phyloP scores from a whole-genome alignment of 129 eudicot genomes.

The Erigeron canadensis region DNA sequence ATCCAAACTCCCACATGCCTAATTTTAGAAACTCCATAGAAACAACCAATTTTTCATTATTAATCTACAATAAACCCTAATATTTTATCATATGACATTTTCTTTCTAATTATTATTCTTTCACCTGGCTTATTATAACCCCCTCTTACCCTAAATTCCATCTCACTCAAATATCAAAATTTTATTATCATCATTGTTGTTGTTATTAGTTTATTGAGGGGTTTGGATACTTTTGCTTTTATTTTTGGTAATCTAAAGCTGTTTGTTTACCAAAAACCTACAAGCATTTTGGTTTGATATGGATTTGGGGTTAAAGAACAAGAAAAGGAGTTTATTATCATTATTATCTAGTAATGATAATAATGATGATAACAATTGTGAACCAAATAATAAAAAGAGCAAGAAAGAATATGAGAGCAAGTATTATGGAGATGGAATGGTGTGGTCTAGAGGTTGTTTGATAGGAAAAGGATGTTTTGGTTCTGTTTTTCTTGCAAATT shows the following conservation, averaged over 20 bases:
- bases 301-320: constrained; percentile 22
- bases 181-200: not conserved
- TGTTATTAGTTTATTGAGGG: not conserved
- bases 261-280: not conserved
- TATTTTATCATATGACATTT: not conserved
- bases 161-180: not conserved
- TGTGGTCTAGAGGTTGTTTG: constrained; percentile 68
- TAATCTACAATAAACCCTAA: constrained; percentile 8
- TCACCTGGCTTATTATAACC: constrained; percentile 11
- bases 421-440: constrained; percentile 74
- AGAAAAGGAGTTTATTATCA: constrained; percentile 18
- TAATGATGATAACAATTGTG: constrained; percentile 4
- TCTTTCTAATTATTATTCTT: not conserved
- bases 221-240: too few relatives aligned
- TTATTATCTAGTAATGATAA: constrained; percentile 9
- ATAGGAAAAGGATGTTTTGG: constrained; percentile 81
- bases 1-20: constrained; percentile 37
- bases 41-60: constrained; percentile 10
- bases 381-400: constrained; percentile 1
- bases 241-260: not conserved
- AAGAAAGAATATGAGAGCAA: constrained; percentile 30
- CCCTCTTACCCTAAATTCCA: constrained; percentile 31
- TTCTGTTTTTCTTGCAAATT: constrained; percentile 64
- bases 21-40: constrained; percentile 37
- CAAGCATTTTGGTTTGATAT: not conserved